Evolutionary conservation across 352 stramenopile species (phyloP), one percentile per base, ranked within the genome.

Genomic region (Halophytophthora batemanensis): DNA sequence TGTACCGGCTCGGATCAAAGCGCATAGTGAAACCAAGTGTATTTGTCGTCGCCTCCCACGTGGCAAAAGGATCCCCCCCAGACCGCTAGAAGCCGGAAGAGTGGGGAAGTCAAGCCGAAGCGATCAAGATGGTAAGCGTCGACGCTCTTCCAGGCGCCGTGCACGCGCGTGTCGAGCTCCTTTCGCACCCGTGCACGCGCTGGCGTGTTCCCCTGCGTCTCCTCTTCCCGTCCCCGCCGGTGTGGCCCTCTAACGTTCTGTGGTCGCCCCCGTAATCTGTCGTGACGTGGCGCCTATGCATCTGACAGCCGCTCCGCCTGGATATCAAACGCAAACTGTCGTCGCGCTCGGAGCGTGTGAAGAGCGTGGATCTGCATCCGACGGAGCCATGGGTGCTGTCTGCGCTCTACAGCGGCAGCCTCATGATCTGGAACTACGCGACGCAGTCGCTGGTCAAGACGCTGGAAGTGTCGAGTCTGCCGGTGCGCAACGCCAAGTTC

Each of bases 401-500:
- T 8, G 96, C 93, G 39, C 82, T 99, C 12, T 99, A 99, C 87
- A 97, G 84, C 18, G 97, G 97, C 43, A 98, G 97, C 63, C 82
- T 99, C 23, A 98, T 99, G 79, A 98, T 99, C 62, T 99, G 95
- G 94, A 98, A 99, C 74, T 98, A 98, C 60, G 90, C 98, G 63
- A 95, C 85, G 40, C 79, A 94, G 64, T 75, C 86, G 46, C 67
- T 96, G 7, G 87, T 98, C 49, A 99, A 99, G 80, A 98, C 93
- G 31, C 98, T 99, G 59, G 96, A 99, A 61, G 86, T 98, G n/a
- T 94, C 82, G 37, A 69, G 96, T 29, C 73, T 98, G 10, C 97
- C 97, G 2, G 93, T 99, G 14, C 90, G 97, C 28, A 87, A 87
- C 44, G 82, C 78, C 69, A 87, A 87, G 66, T 99, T 99, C 66